Conservation (phyloP, 345 rosid species). For the Gossypium turneri region DNA sequence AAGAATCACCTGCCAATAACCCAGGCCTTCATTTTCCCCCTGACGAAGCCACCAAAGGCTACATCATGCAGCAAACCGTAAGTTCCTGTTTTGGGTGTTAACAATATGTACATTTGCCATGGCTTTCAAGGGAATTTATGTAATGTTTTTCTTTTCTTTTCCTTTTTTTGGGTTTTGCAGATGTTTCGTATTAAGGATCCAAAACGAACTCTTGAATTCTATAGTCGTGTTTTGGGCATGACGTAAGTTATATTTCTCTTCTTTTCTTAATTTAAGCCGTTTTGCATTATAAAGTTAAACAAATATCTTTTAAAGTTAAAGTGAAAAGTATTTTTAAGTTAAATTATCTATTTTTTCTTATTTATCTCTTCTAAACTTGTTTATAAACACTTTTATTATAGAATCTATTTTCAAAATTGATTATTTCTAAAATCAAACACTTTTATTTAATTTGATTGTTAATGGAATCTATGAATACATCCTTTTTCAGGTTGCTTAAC, state of each 20-base stretch:
- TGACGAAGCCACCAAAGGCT: constrained; percentile 81
- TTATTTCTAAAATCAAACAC: too few relatives aligned
- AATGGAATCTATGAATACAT: not conserved
- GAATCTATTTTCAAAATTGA: too few relatives aligned
- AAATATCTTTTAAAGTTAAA: too few relatives aligned
- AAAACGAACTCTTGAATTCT: constrained; percentile 76
- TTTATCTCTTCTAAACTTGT: too few relatives aligned
- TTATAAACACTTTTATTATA: too few relatives aligned
- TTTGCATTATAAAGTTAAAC: too few relatives aligned
- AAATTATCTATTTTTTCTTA: not conserved
- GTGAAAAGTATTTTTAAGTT: too few relatives aligned
- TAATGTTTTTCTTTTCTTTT: not conserved
- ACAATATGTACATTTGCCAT: not conserved
- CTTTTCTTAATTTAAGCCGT: too few relatives aligned
- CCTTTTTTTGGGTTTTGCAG: constrained; percentile 30
- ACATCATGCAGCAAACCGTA: constrained; percentile 92
- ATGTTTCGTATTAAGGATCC: constrained; percentile 96
- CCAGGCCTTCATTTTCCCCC: constrained; percentile 61
- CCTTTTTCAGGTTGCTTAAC: constrained; percentile 59
- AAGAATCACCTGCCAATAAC: constrained; percentile 70
- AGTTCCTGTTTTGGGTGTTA: not conserved
- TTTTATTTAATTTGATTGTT: too few relatives aligned
- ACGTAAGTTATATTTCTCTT: constrained; percentile 47
- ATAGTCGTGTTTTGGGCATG: constrained; percentile 91
- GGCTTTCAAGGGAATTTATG: not conserved